Percentiles rank a stretch among this genome's conserved stretches.
Evolutionary conservation across 106 monocot genomes (phyloP).

Genomic region (Posidonia australis): DNA sequence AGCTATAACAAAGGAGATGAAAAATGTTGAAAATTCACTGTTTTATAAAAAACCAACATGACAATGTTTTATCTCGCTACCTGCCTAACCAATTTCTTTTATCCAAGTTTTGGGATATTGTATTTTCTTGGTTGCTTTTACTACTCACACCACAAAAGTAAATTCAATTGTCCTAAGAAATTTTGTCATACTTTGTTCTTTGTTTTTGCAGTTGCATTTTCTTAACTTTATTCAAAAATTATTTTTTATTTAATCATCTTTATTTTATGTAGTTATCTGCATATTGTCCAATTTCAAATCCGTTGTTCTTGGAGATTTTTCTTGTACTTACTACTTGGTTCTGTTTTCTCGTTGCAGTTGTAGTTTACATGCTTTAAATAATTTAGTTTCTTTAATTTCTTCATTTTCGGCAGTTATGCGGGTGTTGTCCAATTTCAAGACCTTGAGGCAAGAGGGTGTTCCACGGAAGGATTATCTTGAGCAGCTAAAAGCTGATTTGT

Average conservation of each 20-base stretch:
- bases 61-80: too few relatives aligned
- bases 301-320: neutral
- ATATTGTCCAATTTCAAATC: neutral
- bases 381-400: neutral
- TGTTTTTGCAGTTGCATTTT: neutral
- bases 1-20: too few relatives aligned
- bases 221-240: neutral
- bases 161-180: too few relatives aligned
- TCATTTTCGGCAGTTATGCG: slow-evolving; percentile 42
- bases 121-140: too few relatives aligned
- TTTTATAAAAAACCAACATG: too few relatives aligned
- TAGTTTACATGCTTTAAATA: too few relatives aligned
- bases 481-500: slow-evolving; percentile 69
- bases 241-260: neutral
- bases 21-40: too few relatives aligned
- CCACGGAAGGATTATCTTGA: slow-evolving; percentile 63
- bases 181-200: too few relatives aligned
- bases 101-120: too few relatives aligned
- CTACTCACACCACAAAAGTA: too few relatives aligned
- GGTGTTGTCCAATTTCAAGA: slow-evolving; percentile 71
- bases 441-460: slow-evolving; percentile 55
- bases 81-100: too few relatives aligned
- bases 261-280: neutral
- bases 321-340: neutral
- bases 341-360: too few relatives aligned